These are phyloP conservation scores for Diaporthe caulivora DNA, from an alignment of 2,329 filamentous ascomycete genomes.

Conservation along the genomic window DNA sequence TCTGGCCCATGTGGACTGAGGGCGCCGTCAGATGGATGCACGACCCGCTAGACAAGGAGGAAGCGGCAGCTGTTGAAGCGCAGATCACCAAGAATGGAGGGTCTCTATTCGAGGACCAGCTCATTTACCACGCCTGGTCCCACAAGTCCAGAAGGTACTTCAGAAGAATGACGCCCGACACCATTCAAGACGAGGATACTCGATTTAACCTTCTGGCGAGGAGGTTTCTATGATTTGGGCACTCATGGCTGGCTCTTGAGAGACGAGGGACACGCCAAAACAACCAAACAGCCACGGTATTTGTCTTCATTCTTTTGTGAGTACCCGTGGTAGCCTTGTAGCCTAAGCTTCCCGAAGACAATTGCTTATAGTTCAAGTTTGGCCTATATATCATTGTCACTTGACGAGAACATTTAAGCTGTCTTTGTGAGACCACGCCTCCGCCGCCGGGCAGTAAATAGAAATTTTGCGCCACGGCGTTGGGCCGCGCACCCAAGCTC, in stretches of 20 bases:
- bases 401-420: no score
- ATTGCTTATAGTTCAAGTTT: no score
- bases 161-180: background rate
- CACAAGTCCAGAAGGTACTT: background rate
- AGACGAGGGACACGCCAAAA: no score
- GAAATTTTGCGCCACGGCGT: background rate
- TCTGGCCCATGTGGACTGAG: slow-evolving; percentile 4
- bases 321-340: background rate
- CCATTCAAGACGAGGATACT: background rate
- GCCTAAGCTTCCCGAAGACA: no score
- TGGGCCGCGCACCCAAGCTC: no score
- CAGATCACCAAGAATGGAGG: background rate
- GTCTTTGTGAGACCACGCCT: no score
- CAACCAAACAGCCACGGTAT: no score
- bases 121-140: background rate
- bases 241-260: background rate
- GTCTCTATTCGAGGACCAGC: background rate
- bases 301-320: background rate
- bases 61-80: background rate
- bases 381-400: no score
- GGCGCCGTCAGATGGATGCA: background rate
- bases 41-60: background rate
- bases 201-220: background rate
- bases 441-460: no score
- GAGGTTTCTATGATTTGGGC: background rate